A percentile compares a stretch with the other conserved stretches of the same genome.
These are phyloP conservation scores for Rhodotorula kratochvilovae DNA, from an alignment of 768 basidiomycete species.

Conservation along the genomic window DNA sequence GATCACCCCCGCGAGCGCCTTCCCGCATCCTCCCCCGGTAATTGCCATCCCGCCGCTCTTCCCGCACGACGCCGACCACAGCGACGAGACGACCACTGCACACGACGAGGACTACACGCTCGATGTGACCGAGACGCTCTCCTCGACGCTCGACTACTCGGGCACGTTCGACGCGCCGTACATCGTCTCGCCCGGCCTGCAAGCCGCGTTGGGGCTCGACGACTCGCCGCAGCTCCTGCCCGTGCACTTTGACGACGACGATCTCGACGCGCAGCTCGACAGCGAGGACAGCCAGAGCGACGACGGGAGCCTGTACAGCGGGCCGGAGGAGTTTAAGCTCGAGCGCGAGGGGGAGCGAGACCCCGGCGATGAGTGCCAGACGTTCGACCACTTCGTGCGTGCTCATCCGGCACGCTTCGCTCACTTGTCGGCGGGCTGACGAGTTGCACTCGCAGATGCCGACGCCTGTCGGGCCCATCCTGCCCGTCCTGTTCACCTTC, in stretches of 20 bases:
- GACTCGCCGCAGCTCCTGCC: slow-evolving; percentile 5
- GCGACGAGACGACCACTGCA: not conserved
- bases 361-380: slow-evolving; percentile 12
- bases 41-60: no score
- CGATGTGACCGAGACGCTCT: not conserved
- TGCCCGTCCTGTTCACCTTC: slow-evolving; percentile 70
- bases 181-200: not conserved
- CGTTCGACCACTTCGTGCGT: slow-evolving; percentile 17
- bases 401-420: not conserved
- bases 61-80: not conserved
- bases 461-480: slow-evolving; percentile 48
- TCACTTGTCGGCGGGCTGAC: no score
- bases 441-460: not conserved
- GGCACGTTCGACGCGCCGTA: not conserved
- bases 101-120: not conserved
- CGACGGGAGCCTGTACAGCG: not conserved
- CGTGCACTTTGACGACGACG: not conserved
- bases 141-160: not conserved
- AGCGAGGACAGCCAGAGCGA: slow-evolving; percentile 16
- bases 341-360: not conserved
- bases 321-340: not conserved
- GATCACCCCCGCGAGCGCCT: not conserved
- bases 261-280: not conserved
- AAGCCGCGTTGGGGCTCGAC: not conserved
- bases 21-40: no score